Conservation (phyloP, 176 grass and related monocot species). For the Hyparrhenia diplandra region DNA sequence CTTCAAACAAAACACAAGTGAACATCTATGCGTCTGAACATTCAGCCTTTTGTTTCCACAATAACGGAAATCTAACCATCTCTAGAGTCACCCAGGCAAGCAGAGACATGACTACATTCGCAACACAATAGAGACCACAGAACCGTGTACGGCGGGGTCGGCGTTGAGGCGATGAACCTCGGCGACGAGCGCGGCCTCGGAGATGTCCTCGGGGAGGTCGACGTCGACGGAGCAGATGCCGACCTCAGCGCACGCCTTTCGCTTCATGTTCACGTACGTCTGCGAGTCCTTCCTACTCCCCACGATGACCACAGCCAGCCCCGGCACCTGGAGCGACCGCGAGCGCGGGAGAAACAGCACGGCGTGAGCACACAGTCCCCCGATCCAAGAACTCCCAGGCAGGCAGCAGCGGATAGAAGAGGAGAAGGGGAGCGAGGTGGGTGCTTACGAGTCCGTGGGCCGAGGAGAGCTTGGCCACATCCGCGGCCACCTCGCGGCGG, state of each 20-base stretch:
- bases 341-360: no score
- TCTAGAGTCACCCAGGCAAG: not conserved
- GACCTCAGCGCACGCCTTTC: conserved; percentile 89
- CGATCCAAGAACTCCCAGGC: not conserved
- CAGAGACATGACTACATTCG: not conserved
- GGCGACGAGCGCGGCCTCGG: conserved; percentile 67
- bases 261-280: conserved; percentile 85
- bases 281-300: conserved; percentile 90
- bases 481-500: conserved; percentile 56
- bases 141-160: conserved; percentile 75
- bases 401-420: no score
- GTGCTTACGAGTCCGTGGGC: conserved; percentile 34
- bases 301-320: conserved; percentile 94
- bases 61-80: not conserved
- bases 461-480: conserved; percentile 57
- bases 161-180: conserved; percentile 85
- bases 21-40: not conserved
- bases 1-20: not conserved
- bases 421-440: no score
- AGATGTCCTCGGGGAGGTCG: conserved; percentile 77
- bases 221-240: conserved; percentile 79
- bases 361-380: not conserved
- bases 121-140: not conserved
- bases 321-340: conserved; percentile 59
- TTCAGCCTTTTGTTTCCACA: not conserved